Base-by-base conservation (phyloP, 805 yeast species). In the Zygosaccharomyces rouxii region DNA sequence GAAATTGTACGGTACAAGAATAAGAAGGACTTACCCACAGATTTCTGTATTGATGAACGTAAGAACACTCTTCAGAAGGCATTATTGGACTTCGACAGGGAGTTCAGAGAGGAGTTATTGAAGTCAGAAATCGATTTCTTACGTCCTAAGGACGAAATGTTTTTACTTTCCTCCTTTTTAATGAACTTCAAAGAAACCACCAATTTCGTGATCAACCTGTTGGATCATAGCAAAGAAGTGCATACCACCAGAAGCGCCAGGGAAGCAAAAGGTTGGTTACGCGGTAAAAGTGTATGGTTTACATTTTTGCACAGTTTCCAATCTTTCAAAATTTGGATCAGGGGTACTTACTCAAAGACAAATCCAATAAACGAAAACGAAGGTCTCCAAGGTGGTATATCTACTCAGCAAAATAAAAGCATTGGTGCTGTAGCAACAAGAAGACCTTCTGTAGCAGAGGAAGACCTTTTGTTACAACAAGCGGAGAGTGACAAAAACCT, bases 101-200 rank as follows among this genome's bases (percentile, higher is more conserved):
- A 58, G 13, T 64, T 69, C 39, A 66, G 71, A 44, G 60, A 63
- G 22, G 69, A 70, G 46, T 54, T 75, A 41, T 59, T 64, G 11
- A 55, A 51, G 21, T 44, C 69, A 11, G 54, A 63, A 45, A 59
- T 60, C 13, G 66, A 67, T 37, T 56, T 66, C 23, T 54, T 75
- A 5, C 59, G 71, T 31, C 79, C 80, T 9, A 68, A 74, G 44
- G 80, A 76, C 49, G 78, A 77, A 53, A 69, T 74, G 65, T 77
- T 77, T 51, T 54, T 77, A 13, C 47, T 77, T 3, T 75, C 81
- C 1, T 75, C 80, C 0, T 77, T 77, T 55, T 48, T 77, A 21
- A 68, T 77, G 63, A 77, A 77, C 54, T 63, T 74, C 39, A 70
- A 75, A 52, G 74, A 74, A 50, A 60, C 67, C 21, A 62, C 74